phyloP scores from a whole-genome alignment of 495 filamentous ascomycete species.

The Penicillium robsamsonii region DNA sequence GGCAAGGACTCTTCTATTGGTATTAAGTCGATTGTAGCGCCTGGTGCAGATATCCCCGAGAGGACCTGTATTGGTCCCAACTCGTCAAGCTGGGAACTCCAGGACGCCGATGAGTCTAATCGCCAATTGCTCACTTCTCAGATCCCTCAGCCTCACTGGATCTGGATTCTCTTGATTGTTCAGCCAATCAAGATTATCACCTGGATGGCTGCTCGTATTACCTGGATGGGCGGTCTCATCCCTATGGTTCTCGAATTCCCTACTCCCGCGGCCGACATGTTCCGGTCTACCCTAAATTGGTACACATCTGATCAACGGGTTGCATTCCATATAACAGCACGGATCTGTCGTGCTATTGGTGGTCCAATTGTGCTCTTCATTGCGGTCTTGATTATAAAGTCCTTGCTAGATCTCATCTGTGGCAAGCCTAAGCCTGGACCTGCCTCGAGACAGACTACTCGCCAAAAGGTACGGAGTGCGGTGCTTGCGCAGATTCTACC shows the following conservation, averaged over 20 bases:
- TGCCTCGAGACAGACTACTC: conserved; percentile 21
- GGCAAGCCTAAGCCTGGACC: conserved; percentile 30
- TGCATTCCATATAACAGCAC: conserved; percentile 39
- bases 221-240: conserved; percentile 41
- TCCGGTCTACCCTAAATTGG: conserved; percentile 36
- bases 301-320: conserved; percentile 37
- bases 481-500: conserved; percentile 37
- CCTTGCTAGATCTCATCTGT: conserved; percentile 24
- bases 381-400: conserved; percentile 29
- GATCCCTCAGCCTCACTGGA: conserved; percentile 35
- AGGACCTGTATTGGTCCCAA: conserved; percentile 46
- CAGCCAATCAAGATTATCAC: conserved; percentile 30
- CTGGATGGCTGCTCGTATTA: conserved; percentile 28
- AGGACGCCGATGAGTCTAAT: conserved; percentile 39
- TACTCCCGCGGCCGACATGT: conserved; percentile 13
- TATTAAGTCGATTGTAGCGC: conserved; percentile 37
- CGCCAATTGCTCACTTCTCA: conserved; percentile 29
- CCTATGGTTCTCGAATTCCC: conserved; percentile 33
- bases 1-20: conserved; percentile 37
- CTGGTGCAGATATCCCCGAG: conserved; percentile 39
- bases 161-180: conserved; percentile 26
- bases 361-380: conserved; percentile 37
- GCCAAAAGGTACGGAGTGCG: conserved; percentile 34
- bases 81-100: conserved; percentile 45
- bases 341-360: conserved; percentile 29